Conservation (phyloP, 495 filamentous ascomycete genomes). For the Aspergillus asperescens region DNA sequence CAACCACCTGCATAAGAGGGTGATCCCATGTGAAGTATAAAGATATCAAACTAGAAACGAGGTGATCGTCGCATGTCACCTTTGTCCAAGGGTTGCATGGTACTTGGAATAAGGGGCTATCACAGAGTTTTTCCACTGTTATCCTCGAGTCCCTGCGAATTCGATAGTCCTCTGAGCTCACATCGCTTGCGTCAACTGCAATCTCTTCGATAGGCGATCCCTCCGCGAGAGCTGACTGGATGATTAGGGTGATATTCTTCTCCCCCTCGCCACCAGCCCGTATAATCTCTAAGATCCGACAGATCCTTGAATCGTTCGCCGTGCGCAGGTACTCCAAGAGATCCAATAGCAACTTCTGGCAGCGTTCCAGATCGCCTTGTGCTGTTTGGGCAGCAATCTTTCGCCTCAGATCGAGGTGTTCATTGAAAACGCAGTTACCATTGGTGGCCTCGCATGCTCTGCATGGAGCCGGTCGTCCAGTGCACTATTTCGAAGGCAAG, state of each 20-base stretch:
- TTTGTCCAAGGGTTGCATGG: conserved; percentile 27
- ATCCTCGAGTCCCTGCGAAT: conserved; percentile 23
- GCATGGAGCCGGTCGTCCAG: conserved; percentile 34
- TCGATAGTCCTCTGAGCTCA: conserved; percentile 10
- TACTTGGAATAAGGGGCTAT: conserved; percentile 33
- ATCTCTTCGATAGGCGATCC: neutral
- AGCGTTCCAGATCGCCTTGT: conserved; percentile 31
- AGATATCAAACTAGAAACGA: conserved; percentile 25
- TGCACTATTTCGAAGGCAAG: conserved; percentile 28
- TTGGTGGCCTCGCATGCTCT: conserved; percentile 31
- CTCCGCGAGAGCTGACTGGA: conserved; percentile 10
- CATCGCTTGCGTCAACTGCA: conserved; percentile 18
- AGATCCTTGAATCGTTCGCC: conserved; percentile 20
- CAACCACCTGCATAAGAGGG: conserved; percentile 33
- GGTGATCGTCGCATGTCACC: conserved; percentile 21
- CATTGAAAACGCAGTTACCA: conserved; percentile 37
- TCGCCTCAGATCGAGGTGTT: conserved; percentile 35
- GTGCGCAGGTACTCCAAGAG: conserved; percentile 28
- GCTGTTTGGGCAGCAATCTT: conserved; percentile 39
- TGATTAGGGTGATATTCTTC: conserved; percentile 17
- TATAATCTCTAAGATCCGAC: conserved; percentile 26
- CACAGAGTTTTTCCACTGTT: conserved; percentile 33
- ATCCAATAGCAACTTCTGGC: conserved; percentile 28
- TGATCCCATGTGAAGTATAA: conserved; percentile 39
- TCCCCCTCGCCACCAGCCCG: conserved; percentile 21